Evolutionary conservation across 371 early-diverging fungal genomes (phyloP).

Genomic region (Mucor plumbeus): DNA sequence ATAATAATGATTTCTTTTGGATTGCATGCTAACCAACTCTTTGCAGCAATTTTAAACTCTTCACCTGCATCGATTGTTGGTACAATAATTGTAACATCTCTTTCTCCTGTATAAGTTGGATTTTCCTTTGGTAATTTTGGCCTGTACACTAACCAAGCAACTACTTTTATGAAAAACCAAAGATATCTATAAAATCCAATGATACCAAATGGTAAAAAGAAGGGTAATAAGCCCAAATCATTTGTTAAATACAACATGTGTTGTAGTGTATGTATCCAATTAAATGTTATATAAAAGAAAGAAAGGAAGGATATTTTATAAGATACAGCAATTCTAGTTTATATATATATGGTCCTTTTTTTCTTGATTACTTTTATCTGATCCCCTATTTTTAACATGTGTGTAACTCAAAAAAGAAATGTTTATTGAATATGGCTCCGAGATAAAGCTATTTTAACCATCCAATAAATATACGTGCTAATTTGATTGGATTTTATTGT

Average conservation of each 20-base stretch:
- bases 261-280: not conserved
- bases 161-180: conserved; percentile 67
- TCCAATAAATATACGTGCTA: conserved; percentile 10
- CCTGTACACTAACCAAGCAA: conserved; percentile 60
- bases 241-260: conserved; percentile 77
- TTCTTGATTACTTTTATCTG: no score
- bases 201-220: conserved; percentile 76
- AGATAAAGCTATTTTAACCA: not conserved
- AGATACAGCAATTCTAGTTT: not conserved
- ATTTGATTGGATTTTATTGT: conserved; percentile 15
- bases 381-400: conserved; percentile 15
- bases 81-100: conserved; percentile 77
- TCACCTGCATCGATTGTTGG: conserved; percentile 82
- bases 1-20: conserved; percentile 71
- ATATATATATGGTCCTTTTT: no score
- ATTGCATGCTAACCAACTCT: conserved; percentile 69
- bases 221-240: conserved; percentile 63
- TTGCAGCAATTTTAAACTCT: conserved; percentile 71
- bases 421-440: not conserved
- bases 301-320: not conserved
- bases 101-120: conserved; percentile 57
- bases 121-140: conserved; percentile 56
- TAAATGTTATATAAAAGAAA: not conserved
- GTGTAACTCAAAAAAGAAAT: not conserved
- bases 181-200: conserved; percentile 78